These are phyloP conservation scores for Albizia julibrissin DNA, from an alignment of 306 rosid species.

Conservation along the genomic window DNA sequence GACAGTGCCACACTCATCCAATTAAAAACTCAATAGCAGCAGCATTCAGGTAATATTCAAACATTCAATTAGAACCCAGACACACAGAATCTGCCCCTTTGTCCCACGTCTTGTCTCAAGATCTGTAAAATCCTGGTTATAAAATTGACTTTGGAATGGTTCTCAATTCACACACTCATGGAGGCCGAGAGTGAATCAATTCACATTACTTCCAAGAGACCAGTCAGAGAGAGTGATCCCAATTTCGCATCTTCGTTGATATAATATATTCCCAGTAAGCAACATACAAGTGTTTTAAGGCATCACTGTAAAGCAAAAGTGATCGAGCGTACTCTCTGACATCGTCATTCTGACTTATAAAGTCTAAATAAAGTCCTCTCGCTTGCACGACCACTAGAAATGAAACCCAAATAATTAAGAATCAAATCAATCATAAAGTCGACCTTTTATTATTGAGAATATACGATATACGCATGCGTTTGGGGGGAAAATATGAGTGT, in stretches of 20 bases:
- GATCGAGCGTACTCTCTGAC: neutral
- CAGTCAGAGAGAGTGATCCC: neutral
- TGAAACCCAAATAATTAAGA: neutral
- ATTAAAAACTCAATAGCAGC: neutral
- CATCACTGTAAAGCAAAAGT: neutral
- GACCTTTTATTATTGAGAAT: neutral
- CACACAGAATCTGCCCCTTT: neutral
- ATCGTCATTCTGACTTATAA: neutral
- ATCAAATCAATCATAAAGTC: neutral
- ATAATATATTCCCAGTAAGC: neutral
- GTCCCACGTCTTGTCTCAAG: neutral
- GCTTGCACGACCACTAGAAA: neutral
- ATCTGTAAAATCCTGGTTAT: neutral
- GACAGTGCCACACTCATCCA: neutral
- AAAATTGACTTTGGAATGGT: neutral
- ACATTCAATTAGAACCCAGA: neutral
- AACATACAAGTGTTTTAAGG: neutral
- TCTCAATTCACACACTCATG: neutral
- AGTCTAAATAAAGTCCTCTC: neutral
- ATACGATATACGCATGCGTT: neutral
- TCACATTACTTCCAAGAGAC: neutral
- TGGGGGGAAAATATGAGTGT: neutral
- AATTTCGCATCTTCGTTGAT: neutral
- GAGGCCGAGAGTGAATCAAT: neutral
- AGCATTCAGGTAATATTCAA: neutral